phyloP scores from a whole-genome alignment of 345 rosid species.

The Aegle marmelos region DNA sequence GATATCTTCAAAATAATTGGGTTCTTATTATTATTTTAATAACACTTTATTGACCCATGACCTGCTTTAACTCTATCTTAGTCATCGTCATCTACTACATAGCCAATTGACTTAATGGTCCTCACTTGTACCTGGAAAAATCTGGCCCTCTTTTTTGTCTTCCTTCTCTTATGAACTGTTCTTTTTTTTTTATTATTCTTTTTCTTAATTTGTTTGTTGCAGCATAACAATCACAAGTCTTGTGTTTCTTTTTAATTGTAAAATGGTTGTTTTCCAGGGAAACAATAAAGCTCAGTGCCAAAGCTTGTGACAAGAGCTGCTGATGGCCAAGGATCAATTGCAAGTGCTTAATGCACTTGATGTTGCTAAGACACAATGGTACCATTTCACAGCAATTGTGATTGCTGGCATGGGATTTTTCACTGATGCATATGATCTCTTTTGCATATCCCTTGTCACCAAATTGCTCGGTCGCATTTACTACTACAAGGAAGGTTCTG shows the following conservation, averaged over 20 bases:
- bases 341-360: constrained; percentile 61
- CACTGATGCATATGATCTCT: constrained; percentile 79
- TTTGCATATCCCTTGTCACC: constrained; percentile 71
- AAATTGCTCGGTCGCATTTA: constrained; percentile 73
- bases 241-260: not conserved
- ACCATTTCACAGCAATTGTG: constrained; percentile 57
- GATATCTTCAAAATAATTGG: not conserved
- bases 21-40: not conserved
- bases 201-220: not conserved
- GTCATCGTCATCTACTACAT: not conserved
- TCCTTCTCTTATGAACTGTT: not conserved
- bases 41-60: constrained; percentile 3
- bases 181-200: not conserved
- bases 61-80: not conserved
- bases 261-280: not conserved
- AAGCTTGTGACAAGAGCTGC: constrained; percentile 5
- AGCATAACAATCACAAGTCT: not conserved
- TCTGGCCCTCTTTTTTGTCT: not conserved
- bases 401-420: constrained; percentile 92
- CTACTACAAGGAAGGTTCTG: constrained; percentile 39
- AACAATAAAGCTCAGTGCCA: not conserved
- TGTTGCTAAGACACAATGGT: constrained; percentile 54
- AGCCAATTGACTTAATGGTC: not conserved
- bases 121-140: not conserved
- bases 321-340: constrained; percentile 42